Evolutionary conservation across 2,329 filamentous ascomycete genomes (phyloP).

Genomic region (Sporothrix variecibatus): DNA sequence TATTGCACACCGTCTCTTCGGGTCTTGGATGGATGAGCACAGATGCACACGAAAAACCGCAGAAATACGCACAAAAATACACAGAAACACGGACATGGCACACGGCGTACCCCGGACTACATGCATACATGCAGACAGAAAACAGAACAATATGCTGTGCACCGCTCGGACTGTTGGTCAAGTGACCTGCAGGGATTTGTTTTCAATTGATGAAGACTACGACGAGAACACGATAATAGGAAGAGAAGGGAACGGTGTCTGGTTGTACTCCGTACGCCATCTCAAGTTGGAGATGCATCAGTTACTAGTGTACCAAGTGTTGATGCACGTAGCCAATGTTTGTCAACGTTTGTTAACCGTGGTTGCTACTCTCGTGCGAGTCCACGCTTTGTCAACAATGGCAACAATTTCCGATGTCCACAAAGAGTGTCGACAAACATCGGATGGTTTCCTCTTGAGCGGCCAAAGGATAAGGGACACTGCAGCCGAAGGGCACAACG

Average conservation of each 20-base stretch:
- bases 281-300: background rate
- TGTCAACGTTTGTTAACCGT: too few species aligned
- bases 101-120: background rate
- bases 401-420: background rate
- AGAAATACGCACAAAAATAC: background rate
- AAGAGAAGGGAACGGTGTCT: background rate
- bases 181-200: constrained; percentile 11
- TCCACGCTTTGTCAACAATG: background rate
- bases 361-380: background rate
- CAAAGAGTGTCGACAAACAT: background rate
- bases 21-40: background rate
- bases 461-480: background rate
- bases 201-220: background rate
- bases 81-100: background rate
- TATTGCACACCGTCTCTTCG: constrained; percentile 7
- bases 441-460: background rate
- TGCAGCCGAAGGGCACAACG: background rate
- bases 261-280: background rate
- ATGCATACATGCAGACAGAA: background rate
- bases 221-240: background rate
- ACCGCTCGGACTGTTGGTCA: constrained; percentile 5
- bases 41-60: background rate
- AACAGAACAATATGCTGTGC: background rate
- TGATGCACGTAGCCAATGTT: background rate
- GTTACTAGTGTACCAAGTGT: background rate